These are phyloP conservation scores for Lipomyces mesembrius DNA, from an alignment of 805 yeast species.

Conservation along the genomic window DNA sequence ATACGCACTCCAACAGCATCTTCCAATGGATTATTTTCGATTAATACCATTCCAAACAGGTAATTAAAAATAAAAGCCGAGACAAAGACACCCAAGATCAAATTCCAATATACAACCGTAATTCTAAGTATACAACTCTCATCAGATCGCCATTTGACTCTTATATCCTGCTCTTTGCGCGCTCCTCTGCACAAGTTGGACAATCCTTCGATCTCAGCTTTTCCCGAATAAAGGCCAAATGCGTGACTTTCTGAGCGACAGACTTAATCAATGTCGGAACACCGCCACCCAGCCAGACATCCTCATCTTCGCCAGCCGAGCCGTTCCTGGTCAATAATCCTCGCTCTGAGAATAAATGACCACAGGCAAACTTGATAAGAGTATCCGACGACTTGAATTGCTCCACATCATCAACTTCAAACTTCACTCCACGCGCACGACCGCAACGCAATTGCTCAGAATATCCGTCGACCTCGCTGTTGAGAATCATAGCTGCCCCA, in stretches of 20 bases:
- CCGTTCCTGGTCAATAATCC: conserved; percentile 15
- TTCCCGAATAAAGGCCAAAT: conserved; percentile 32
- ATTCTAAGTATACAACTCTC: not conserved
- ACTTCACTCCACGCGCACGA: conserved; percentile 35
- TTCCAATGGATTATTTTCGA: too few relatives aligned
- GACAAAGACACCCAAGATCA: not conserved
- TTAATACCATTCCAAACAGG: too few relatives aligned
- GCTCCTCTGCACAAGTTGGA: conserved; percentile 24
- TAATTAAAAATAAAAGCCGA: not conserved
- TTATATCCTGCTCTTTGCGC: conserved; percentile 9
- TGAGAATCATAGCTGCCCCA: conserved; percentile 23
- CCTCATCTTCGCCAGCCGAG: conserved; percentile 17
- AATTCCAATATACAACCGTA: not conserved
- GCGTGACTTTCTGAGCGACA: conserved; percentile 35
- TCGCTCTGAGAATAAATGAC: conserved; percentile 30
- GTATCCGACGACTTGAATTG: conserved; percentile 25
- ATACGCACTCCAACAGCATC: not conserved
- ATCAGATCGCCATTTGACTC: not conserved
- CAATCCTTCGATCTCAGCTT: conserved; percentile 23
- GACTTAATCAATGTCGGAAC: conserved; percentile 14
- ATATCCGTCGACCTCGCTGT: conserved; percentile 29
- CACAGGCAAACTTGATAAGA: conserved; percentile 28
- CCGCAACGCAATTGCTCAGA: conserved; percentile 31
- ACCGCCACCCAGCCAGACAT: conserved; percentile 23
- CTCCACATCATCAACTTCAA: conserved; percentile 29